Percentiles rank a stretch among this genome's conserved stretches.
Evolutionary conservation across 148 eudicot genomes (phyloP).

Genomic region (Dysphania ambrosioides): DNA sequence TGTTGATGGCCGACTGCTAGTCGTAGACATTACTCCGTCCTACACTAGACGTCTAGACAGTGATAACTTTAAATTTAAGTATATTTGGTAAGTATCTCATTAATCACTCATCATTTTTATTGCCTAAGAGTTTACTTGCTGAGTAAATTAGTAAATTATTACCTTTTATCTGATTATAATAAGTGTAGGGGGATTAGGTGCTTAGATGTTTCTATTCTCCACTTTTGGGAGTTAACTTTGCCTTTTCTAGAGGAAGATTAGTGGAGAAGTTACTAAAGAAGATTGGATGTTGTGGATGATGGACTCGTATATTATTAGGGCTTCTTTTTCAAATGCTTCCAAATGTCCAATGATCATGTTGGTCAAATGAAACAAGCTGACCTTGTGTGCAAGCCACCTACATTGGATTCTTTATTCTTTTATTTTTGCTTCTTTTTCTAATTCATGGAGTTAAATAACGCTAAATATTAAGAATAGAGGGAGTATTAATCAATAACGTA

Average conservation of each 20-base stretch:
- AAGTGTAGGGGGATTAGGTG: background rate
- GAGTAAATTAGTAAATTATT: background rate
- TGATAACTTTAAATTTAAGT: background rate
- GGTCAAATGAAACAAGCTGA: background rate
- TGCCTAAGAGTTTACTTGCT: background rate
- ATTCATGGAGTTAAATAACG: too few relatives aligned
- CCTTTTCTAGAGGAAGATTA: background rate
- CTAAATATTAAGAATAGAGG: too few relatives aligned
- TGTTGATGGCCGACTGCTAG: background rate
- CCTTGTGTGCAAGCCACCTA: background rate
- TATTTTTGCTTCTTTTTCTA: too few relatives aligned
- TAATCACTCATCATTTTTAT: background rate
- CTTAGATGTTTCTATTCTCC: constrained; percentile 3
- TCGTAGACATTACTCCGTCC: too few relatives aligned
- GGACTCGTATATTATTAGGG: too few relatives aligned
- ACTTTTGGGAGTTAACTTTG: background rate
- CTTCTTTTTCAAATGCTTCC: too few relatives aligned
- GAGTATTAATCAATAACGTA: too few relatives aligned
- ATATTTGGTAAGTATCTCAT: background rate
- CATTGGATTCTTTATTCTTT: too few relatives aligned
- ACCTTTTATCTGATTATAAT: background rate
- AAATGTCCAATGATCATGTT: too few relatives aligned
- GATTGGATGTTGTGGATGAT: too few relatives aligned
- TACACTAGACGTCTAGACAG: too few relatives aligned
- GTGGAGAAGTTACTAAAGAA: background rate